Base-by-base conservation (phyloP, 345 rosid species). In the Fremontodendron californicum region DNA sequence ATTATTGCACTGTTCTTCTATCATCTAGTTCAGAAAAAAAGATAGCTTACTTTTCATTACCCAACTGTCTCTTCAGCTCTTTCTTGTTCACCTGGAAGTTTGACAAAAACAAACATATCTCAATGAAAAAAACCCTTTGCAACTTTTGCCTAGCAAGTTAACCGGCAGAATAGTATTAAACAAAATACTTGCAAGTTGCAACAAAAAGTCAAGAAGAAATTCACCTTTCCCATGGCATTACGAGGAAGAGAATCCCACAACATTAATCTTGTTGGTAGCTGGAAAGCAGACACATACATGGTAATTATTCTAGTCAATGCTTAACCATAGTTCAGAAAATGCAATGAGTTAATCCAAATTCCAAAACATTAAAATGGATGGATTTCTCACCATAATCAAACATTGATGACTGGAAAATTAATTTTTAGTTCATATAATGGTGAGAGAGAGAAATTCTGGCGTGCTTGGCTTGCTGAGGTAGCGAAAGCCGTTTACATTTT, bases 171-270 rank as follows among this genome's bases (percentile, higher is more conserved):
- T 71, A 72, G 39, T 1, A 15, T 72, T 48, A 12, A 73, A 73
- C 5, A 9, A 27, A 1, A 54, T 60, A 6, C 64, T 37, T 67
- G 33, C 43, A n/a, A n/a, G n/a, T 40, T 23, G 29, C 2, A 19
- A 74, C 52, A 49, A 35, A 15, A n/a, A 60, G 49, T 65, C 35
- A 40, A 67, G 60, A 54, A 57, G 80, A 31, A 66, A 18, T 21
- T 74, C 66, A 96, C 98, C 98, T 96, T 96, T 79, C 99, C 98
- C 99, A 96, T 96, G 27, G 99, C 98, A 76, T 96, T 93, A 37
- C 98, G 97, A 27, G 99, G 99, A 55, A 96, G 83, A 8, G 89
- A 84, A 48, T 96, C 94, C 99, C 98, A 93, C 77, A 96, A 70
- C 78, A 91, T 83, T 81, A 96, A 77, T 52, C 85, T 87, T 29